Conservation (phyloP, 108 stramenopile species). For the Fistulifera solaris region DNA sequence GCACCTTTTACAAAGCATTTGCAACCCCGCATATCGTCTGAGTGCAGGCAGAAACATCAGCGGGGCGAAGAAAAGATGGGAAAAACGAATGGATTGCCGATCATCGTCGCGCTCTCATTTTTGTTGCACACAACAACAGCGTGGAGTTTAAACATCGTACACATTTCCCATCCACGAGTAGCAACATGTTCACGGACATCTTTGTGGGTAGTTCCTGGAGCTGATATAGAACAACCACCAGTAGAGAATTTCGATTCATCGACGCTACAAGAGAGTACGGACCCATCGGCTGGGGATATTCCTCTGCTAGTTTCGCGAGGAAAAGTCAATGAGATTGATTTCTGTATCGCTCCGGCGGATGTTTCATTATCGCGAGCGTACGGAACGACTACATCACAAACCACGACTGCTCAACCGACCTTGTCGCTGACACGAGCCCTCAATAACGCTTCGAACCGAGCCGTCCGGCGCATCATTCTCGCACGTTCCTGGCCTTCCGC, state of each 20-base stretch:
- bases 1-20: too few relatives aligned
- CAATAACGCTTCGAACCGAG: constrained; percentile 80
- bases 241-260: constrained; percentile 9
- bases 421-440: constrained; percentile 62
- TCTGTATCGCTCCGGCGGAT: constrained; percentile 76
- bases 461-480: constrained; percentile 64
- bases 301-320: constrained; percentile 11
- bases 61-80: too few relatives aligned
- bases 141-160: too few relatives aligned
- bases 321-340: constrained; percentile 70
- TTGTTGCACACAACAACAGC: too few relatives aligned
- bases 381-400: constrained; percentile 10
- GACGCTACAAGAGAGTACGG: constrained; percentile 3
- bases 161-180: too few relatives aligned
- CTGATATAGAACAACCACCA: constrained; percentile 34
- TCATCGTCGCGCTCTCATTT: too few relatives aligned
- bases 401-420: constrained; percentile 22
- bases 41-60: too few relatives aligned
- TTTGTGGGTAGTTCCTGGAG: constrained; percentile 15
- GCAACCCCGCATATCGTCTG: too few relatives aligned
- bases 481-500: constrained; percentile 78
- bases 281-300: not conserved
- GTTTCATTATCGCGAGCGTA: constrained; percentile 66
- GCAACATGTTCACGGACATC: not conserved
- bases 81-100: too few relatives aligned